Evolutionary conservation across 176 grass and related monocot genomes (phyloP).

Genomic region (Rhynchospora breviuscula): DNA sequence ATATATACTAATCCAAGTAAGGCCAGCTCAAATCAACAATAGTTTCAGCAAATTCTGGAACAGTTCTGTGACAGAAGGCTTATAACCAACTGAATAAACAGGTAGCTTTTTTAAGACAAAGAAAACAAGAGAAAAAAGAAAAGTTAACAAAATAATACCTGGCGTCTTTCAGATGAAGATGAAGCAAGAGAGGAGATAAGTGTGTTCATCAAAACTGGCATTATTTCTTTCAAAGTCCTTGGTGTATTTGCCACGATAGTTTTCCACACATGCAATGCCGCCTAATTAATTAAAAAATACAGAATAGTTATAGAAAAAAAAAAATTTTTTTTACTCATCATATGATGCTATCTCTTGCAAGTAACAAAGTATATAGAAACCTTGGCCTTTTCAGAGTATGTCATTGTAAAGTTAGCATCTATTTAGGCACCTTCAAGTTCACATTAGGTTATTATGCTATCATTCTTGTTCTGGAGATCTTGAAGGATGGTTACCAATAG

Average conservation of each 20-base stretch:
- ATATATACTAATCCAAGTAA: neutral
- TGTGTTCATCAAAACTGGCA: constrained; percentile 93
- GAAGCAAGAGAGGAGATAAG: constrained; percentile 96
- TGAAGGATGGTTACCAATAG: too few species aligned
- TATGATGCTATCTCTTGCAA: neutral
- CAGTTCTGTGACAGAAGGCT: neutral
- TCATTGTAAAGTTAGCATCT: neutral
- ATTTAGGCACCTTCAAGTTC: too few species aligned
- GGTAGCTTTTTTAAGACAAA: neutral
- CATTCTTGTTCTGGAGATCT: too few species aligned
- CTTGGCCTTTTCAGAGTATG: neutral
- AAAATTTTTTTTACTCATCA: neutral
- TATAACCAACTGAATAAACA: neutral
- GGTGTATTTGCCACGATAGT: constrained; percentile 98
- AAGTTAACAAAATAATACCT: constrained; percentile 46
- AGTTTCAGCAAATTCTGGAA: neutral
- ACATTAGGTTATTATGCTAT: too few species aligned
- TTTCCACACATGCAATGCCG: constrained; percentile 95
- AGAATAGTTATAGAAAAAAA: neutral
- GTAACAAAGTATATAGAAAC: neutral
- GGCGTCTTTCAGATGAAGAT: constrained; percentile 78
- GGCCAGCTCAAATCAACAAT: neutral
- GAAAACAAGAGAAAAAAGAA: neutral
- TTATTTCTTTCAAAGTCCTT: constrained; percentile 95
- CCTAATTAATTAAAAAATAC: constrained; percentile 36